phyloP scores from a whole-genome alignment of 305 asterid species.

The Rubia tinctorum region DNA sequence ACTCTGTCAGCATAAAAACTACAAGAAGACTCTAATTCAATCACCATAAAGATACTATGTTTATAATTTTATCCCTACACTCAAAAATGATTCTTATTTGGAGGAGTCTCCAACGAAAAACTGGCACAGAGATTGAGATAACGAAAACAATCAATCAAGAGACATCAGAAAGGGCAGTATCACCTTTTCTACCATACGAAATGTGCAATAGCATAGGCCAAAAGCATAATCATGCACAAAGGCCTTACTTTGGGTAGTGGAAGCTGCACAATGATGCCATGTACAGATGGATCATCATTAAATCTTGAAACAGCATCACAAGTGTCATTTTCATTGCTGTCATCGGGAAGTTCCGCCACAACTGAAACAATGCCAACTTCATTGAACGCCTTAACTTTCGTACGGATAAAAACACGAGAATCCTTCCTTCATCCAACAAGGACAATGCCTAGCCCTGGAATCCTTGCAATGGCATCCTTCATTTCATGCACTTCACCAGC shows the following conservation, averaged over 20 bases:
- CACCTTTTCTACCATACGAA: not conserved
- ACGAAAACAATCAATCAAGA: not conserved
- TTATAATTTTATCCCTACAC: not conserved
- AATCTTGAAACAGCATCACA: slow-evolving; percentile 22
- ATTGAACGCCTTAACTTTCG: slow-evolving; percentile 23
- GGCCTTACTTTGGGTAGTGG: slow-evolving; percentile 29
- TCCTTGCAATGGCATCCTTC: slow-evolving; percentile 19
- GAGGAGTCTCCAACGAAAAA: not conserved
- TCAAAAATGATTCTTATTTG: not conserved
- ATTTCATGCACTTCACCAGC: slow-evolving; percentile 21
- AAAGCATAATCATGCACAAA: not conserved
- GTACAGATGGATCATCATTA: slow-evolving; percentile 17
- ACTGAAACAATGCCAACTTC: slow-evolving; percentile 23
- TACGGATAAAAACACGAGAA: slow-evolving; percentile 21
- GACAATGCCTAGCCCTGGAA: slow-evolving; percentile 25
- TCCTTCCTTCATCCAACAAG: slow-evolving; percentile 26
- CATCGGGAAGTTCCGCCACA: slow-evolving; percentile 20
- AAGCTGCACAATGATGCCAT: slow-evolving; percentile 29
- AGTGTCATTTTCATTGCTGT: slow-evolving; percentile 22
- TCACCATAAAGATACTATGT: not conserved
- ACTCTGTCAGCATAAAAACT: not conserved
- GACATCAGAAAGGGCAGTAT: too few relatives aligned
- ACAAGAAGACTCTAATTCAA: not conserved
- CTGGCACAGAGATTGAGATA: not conserved
- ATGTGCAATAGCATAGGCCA: not conserved